A percentile compares a stretch with the other conserved stretches of the same genome.
These are phyloP conservation scores for Lodderomyces margitis DNA, from an alignment of 1,139 yeast species.

Conservation along the genomic window DNA sequence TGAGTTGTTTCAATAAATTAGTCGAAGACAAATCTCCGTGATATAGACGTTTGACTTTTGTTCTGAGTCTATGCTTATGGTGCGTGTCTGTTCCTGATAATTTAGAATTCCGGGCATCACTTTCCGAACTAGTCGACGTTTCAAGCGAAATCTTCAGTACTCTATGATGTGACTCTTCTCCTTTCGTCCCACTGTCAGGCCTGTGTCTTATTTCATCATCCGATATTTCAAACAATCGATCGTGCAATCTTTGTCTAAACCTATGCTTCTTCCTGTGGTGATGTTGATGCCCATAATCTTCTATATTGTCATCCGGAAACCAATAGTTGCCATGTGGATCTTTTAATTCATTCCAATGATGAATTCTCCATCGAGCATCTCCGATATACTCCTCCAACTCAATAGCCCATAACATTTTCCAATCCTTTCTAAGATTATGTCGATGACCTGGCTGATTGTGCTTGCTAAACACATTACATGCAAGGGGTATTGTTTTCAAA, in stretches of 20 bases:
- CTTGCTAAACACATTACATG: slow-evolving; percentile 54
- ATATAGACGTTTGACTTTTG: slow-evolving; percentile 14
- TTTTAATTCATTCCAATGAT: slow-evolving; percentile 61
- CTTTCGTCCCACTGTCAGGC: neutral
- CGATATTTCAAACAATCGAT: slow-evolving; percentile 27
- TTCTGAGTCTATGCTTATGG: neutral
- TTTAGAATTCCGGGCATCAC: neutral
- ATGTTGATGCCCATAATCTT: neutral
- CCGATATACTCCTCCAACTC: slow-evolving; percentile 60
- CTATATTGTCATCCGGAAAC: slow-evolving; percentile 39
- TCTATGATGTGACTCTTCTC: neutral
- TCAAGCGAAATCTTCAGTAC: neutral
- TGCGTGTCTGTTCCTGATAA: neutral
- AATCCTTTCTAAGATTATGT: slow-evolving; percentile 19
- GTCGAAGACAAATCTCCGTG: slow-evolving; percentile 13
- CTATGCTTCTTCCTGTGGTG: slow-evolving; percentile 7
- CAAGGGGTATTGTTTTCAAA: slow-evolving; percentile 42
- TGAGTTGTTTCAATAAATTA: slow-evolving; percentile 3
- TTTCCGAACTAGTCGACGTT: neutral
- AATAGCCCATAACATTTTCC: slow-evolving; percentile 62
- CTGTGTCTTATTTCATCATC: slow-evolving; percentile 14
- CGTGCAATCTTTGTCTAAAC: slow-evolving; percentile 25
- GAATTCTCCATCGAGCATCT: slow-evolving; percentile 65
- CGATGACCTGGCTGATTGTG: slow-evolving; percentile 24
- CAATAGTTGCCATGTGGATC: slow-evolving; percentile 56